phyloP scores from a whole-genome alignment of 116 monocot genomes.

The Phalaenopsis hybrid region DNA sequence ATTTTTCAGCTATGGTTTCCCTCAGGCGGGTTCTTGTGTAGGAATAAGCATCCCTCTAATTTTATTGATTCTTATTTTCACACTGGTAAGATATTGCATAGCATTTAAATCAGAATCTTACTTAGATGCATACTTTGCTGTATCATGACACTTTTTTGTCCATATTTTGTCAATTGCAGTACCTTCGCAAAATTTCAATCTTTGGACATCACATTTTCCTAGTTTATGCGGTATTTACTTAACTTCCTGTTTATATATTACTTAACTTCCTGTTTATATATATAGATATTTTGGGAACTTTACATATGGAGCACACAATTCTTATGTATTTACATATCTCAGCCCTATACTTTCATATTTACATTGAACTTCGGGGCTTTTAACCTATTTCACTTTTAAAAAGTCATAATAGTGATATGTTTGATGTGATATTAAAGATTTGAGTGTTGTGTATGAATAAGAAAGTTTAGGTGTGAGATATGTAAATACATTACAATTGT shows the following conservation, averaged over 20 bases:
- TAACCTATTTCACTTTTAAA: too few species aligned
- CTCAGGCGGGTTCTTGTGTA: constrained; percentile 90
- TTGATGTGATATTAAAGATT: too few species aligned
- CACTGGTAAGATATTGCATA: constrained; percentile 54
- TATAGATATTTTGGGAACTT: too few species aligned
- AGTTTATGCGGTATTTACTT: constrained; percentile 69
- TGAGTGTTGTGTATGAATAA: too few species aligned
- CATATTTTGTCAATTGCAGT: constrained; percentile 46
- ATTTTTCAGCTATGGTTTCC: constrained; percentile 97
- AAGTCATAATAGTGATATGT: too few species aligned
- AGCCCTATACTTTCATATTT: too few species aligned
- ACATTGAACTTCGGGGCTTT: too few species aligned
- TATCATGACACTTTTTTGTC: not conserved
- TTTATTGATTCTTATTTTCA: constrained; percentile 77
- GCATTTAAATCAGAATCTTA: constrained; percentile 4
- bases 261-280: not conserved
- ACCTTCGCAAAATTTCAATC: constrained; percentile 69
- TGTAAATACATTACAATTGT: too few species aligned
- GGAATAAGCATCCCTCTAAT: constrained; percentile 88
- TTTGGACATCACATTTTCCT: constrained; percentile 84
- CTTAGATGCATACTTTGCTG: not conserved
- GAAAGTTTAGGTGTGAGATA: too few species aligned
- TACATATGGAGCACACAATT: too few species aligned
- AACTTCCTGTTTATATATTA: not conserved
- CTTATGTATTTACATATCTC: too few species aligned